A percentile compares a stretch with the other conserved stretches of the same genome.
These are phyloP conservation scores for Gymnopilus dilepis DNA, from an alignment of 768 basidiomycete genomes.

Conservation along the genomic window DNA sequence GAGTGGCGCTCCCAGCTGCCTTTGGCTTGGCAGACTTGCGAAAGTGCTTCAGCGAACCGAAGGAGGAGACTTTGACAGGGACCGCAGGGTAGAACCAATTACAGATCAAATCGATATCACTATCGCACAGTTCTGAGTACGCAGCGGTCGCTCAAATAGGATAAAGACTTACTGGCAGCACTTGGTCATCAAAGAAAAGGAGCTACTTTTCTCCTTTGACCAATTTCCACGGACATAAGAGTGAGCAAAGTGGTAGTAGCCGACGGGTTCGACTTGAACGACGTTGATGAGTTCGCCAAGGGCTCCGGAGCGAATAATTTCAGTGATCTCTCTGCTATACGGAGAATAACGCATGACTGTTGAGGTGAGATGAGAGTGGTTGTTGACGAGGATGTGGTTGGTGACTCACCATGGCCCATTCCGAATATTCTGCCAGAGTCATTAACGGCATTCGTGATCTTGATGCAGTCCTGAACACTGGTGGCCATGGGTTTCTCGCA, in stretches of 20 bases:
- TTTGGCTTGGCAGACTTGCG: constrained; percentile 72
- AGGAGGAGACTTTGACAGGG: constrained; percentile 78
- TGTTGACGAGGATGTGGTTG: no score
- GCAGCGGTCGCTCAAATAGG: background rate
- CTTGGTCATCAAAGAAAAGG: constrained; percentile 88
- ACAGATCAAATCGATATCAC: constrained; percentile 86
- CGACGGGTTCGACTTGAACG: constrained; percentile 86
- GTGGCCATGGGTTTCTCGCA: constrained; percentile 96
- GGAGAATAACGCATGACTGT: constrained; percentile 88
- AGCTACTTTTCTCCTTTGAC: constrained; percentile 68
- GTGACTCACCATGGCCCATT: constrained; percentile 77
- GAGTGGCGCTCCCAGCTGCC: constrained; percentile 65
- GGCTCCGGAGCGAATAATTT: constrained; percentile 69
- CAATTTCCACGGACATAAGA: constrained; percentile 88
- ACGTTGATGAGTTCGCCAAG: constrained; percentile 83
- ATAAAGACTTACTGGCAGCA: constrained; percentile 75
- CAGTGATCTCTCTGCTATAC: constrained; percentile 72
- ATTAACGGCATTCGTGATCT: constrained; percentile 75
- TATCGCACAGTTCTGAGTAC: constrained; percentile 32
- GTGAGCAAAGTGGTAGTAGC: constrained; percentile 89
- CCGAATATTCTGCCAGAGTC: constrained; percentile 79
- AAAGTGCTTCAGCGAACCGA: constrained; percentile 87
- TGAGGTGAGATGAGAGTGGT: background rate
- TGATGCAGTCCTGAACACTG: constrained; percentile 68
- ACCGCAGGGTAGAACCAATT: constrained; percentile 73